Conservation (phyloP, 139 green algal species). For the Tetraselmis striata region DNA sequence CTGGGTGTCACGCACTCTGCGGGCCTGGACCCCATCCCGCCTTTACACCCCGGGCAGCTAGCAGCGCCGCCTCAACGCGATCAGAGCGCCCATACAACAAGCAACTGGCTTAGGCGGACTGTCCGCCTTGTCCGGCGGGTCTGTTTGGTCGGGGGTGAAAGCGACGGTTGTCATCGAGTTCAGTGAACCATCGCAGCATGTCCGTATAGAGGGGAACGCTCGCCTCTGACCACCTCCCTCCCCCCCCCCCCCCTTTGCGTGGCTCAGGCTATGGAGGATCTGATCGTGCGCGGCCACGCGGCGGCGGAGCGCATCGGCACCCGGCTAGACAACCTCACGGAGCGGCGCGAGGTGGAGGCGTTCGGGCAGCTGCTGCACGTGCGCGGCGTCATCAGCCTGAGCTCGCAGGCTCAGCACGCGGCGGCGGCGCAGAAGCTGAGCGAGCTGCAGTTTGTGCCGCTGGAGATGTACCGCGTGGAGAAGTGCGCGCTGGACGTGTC, state of each 20-base stretch:
- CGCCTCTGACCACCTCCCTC: too few relatives aligned
- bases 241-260: background rate
- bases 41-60: too few relatives aligned
- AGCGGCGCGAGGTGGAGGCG: background rate
- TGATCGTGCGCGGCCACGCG: background rate
- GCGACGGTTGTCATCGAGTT: too few relatives aligned
- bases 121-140: too few relatives aligned
- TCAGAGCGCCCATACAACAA: too few relatives aligned
- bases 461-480: background rate
- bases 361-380: background rate
- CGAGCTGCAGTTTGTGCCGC: background rate
- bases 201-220: too few relatives aligned
- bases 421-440: background rate
- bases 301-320: background rate
- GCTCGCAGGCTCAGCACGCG: background rate
- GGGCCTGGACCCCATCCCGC: too few relatives aligned
- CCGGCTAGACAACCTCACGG: background rate
- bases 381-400: background rate
- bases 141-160: too few relatives aligned
- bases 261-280: background rate
- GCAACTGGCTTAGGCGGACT: too few relatives aligned
- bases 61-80: too few relatives aligned
- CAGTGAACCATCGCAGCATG: too few relatives aligned
- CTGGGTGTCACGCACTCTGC: too few relatives aligned
- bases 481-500: background rate